Base-by-base conservation (phyloP, 129 eudicot genomes). In the Tagetes patula region DNA sequence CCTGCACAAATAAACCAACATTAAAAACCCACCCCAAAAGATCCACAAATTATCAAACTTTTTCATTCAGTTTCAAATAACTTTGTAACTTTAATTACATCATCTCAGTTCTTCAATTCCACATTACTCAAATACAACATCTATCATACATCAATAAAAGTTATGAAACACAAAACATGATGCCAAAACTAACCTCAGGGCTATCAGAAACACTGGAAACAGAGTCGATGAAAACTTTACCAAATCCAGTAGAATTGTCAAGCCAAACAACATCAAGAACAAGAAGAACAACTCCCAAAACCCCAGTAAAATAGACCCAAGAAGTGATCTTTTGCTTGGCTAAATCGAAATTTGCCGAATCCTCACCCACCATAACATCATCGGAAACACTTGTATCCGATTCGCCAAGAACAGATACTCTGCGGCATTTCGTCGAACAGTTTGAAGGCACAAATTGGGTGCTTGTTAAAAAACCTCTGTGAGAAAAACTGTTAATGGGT, bases 231-330 rank as follows among this genome's bases (percentile, higher is more conserved):
- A 85, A 94, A 31, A 49, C 74, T 85, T 94, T 86, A 32, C 99
- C 99, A 73, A 81, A 84, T 12, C 99, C 99, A 77, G 99, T 88
- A 27, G 87, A 81, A 77, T 90, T 90, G 59, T 94, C 99, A 75
- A 94, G 88, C 99, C 99, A 94, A 46, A 52, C 91, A 37, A 90
- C 79, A 69, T 90, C 84, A 70, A 94, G 97, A 72, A 85, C 55
- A 60, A 82, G 72, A 5, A 88, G 84, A 39, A 94, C 97, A 69
- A 86, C 86, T 47, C 97, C 99, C 82, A 90, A 79, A 70, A 94
- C 73, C 78, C 82, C 89, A 41, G 81, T 20, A 53, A 94, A 94
- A 65, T 94, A 94, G 74, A 90, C 55, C 99, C 99, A 94, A 10
- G 99, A 94, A 6, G 83, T 73, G 38, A 90, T 80, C 84, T 90